Evolutionary conservation across 768 basidiomycete species (phyloP).

Genomic region (Cubamyces sp.): DNA sequence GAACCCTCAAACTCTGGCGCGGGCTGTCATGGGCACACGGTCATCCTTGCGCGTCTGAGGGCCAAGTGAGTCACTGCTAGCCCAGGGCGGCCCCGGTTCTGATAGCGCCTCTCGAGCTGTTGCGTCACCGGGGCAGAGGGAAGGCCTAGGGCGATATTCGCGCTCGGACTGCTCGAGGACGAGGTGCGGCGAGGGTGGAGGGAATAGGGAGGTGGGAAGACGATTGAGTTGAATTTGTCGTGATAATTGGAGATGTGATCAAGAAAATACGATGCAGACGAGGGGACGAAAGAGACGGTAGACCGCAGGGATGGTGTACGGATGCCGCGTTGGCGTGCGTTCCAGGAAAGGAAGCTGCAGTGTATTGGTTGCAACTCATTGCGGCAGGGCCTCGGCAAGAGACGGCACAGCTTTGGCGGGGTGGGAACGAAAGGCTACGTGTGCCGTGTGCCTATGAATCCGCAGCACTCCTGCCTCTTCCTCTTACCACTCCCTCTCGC

Average conservation of each 20-base stretch:
- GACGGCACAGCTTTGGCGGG: constrained; percentile 26
- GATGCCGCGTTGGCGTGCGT: constrained; percentile 21
- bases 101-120: background rate
- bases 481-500: constrained; percentile 23
- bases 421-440: constrained; percentile 27
- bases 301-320: constrained; percentile 16
- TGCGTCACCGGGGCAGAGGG: constrained; percentile 10
- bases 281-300: background rate
- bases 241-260: constrained; percentile 3
- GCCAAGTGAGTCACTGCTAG: constrained; percentile 16
- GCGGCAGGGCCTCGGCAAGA: constrained; percentile 24
- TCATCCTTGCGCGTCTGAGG: background rate
- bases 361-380: constrained; percentile 5
- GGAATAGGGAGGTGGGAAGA: background rate
- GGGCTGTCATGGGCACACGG: constrained; percentile 18
- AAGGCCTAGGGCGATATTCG: background rate
- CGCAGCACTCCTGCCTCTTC: constrained; percentile 27
- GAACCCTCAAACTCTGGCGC: constrained; percentile 22
- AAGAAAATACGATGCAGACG: background rate
- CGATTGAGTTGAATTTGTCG: constrained; percentile 5
- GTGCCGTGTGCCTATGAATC: constrained; percentile 19
- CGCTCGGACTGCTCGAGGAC: background rate
- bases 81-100: constrained; percentile 18
- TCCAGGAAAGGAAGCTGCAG: constrained; percentile 23
- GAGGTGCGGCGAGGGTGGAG: background rate